Evolutionary conservation across 1,284 basidiomycete species (phyloP).

Genomic region (Ustilago shanxiensis): DNA sequence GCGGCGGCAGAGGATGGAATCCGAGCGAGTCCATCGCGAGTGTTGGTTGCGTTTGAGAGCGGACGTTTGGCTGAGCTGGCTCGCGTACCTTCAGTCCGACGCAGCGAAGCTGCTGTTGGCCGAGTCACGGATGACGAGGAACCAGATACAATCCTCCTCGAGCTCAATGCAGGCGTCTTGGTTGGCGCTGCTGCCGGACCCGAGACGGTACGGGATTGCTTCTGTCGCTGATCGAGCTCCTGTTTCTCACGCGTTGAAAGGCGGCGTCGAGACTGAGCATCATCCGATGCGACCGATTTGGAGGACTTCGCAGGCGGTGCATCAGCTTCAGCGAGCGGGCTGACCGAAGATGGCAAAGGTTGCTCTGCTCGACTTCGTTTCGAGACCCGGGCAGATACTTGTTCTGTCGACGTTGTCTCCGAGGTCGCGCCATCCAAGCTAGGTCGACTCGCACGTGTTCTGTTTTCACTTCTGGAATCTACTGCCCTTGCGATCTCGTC

Average conservation of each 20-base stretch:
- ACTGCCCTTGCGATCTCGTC: neutral
- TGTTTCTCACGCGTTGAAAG: slow-evolving; percentile 43
- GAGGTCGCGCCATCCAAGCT: slow-evolving; percentile 6
- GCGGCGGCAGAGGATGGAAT: neutral
- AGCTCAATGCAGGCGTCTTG: slow-evolving; percentile 28
- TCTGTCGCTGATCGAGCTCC: slow-evolving; percentile 30
- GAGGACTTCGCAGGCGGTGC: neutral
- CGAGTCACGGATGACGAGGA: slow-evolving; percentile 36
- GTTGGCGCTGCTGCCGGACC: neutral
- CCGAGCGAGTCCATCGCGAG: slow-evolving; percentile 7
- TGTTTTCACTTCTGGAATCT: neutral
- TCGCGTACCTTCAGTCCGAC: slow-evolving; percentile 25
- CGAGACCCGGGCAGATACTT: slow-evolving; percentile 8
- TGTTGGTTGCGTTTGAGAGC: slow-evolving; percentile 37
- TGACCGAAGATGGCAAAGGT: neutral
- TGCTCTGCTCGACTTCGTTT: slow-evolving; percentile 17
- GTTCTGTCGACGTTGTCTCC: neutral
- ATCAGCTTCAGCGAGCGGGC: neutral
- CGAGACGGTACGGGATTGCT: slow-evolving; percentile 1
- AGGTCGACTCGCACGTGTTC: slow-evolving; percentile 23
- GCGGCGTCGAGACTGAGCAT: slow-evolving; percentile 30
- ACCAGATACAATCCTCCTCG: slow-evolving; percentile 28
- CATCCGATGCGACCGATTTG: slow-evolving; percentile 1
- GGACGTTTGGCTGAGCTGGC: slow-evolving; percentile 25
- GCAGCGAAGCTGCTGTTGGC: slow-evolving; percentile 29